phyloP scores from a whole-genome alignment of 2,329 filamentous ascomycete species.

The Aspergillus hiratsukae region DNA sequence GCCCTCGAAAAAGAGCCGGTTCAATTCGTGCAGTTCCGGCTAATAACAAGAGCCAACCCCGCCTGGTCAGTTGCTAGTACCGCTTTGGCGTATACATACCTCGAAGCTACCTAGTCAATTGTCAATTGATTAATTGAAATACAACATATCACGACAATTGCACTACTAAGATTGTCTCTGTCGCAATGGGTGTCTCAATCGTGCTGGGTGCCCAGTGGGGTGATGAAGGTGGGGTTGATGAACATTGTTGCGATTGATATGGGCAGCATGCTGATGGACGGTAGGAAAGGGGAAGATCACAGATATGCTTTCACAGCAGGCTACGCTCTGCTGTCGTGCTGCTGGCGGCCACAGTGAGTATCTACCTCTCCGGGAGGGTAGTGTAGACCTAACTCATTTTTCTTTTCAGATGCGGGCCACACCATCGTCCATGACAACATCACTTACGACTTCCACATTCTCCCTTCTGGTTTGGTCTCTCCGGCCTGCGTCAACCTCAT shows the following conservation, averaged over 20 bases:
- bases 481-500: constrained; percentile 45
- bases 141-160: not conserved
- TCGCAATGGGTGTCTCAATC: constrained; percentile 37
- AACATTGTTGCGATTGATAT: constrained; percentile 1
- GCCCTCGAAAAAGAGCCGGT: not conserved
- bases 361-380: not conserved
- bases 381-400: not conserved
- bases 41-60: not conserved
- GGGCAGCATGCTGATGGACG: constrained; percentile 2
- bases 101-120: not conserved
- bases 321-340: constrained; percentile 42
- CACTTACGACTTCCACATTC: constrained; percentile 48
- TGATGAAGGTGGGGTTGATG: constrained; percentile 38
- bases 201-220: constrained; percentile 47
- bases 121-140: not conserved
- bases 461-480: constrained; percentile 44
- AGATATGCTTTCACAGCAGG: constrained; percentile 43
- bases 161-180: not conserved
- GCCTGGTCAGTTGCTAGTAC: not conserved
- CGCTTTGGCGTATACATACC: not conserved
- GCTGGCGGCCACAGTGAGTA: constrained; percentile 45
- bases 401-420: constrained; percentile 39
- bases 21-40: not conserved
- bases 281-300: constrained; percentile 46
- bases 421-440: constrained; percentile 45